Evolutionary conservation across 352 stramenopile genomes (phyloP), one percentile per base, ranked within the genome.

Genomic region (Blastocystis sp.): DNA sequence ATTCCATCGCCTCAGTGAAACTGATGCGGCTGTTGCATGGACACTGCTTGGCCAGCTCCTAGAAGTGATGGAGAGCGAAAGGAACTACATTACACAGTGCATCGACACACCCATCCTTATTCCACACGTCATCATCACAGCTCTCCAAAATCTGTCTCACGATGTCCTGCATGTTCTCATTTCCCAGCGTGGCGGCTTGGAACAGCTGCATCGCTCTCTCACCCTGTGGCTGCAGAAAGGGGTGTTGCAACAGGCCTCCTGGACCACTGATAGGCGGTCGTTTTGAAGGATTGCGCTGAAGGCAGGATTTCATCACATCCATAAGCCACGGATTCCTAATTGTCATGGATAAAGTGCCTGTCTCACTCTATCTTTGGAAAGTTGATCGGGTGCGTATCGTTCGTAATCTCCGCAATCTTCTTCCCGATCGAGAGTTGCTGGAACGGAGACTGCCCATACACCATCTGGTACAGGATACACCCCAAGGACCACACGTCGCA

Each of bases 401-500:
- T 78, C 6, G 66, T 45, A 33, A 78, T 78, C 12, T 33, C 31
- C 33, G 67, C 98, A 98, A 45, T 94, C 95, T 60, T 97, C 94
- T 59, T 98, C 94, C 91, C 98, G 98, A 98, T 96, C 81, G 94
- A 96, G 4, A 97, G 92, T 51, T 98, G 93, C 0, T 94, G 95
- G 91, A 98, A 98, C 24, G 96, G 96, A 4, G 96, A 97, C 69
- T 96, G 95, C 0, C 95, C 96, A 66, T 98, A 98, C 31, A 98
- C 94, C 92, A 98, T 97, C 92, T 98, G 95, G 90, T 98, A 98
- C 33, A 98, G 91, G 91, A 98, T 98, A 91, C 96, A 98, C 41
- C 96, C 95, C 0, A 98, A 91, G 26, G 94, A 98, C 95, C 95
- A 98, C 90, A 98, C 96, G 91, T 98, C 96, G 41, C 66, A 78